phyloP scores from a whole-genome alignment of 495 filamentous ascomycete genomes.

The Aspergillus nidulans region DNA sequence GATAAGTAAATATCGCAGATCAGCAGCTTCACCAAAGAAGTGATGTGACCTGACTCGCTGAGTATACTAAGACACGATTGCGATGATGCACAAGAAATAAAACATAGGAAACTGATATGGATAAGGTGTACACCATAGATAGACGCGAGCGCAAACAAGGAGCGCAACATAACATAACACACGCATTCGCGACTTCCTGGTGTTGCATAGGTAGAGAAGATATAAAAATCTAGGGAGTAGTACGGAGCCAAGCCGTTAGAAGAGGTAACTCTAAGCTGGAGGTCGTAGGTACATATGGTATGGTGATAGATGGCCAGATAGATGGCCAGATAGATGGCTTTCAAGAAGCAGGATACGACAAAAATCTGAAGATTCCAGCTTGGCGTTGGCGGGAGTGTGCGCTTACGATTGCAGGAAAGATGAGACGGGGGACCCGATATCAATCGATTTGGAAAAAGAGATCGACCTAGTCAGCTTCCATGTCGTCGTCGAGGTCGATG shows the following conservation, averaged over 20 bases:
- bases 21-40: conserved; percentile 5
- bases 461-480: conserved; percentile 47
- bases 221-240: not conserved
- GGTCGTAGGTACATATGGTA: not conserved
- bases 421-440: not conserved
- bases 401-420: not conserved
- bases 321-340: not conserved
- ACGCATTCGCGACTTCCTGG: not conserved
- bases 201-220: not conserved
- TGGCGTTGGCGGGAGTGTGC: not conserved
- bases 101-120: not conserved
- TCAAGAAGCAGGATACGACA: not conserved
- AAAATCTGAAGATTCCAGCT: not conserved
- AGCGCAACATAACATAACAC: not conserved
- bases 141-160: not conserved
- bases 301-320: conserved; percentile 5
- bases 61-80: not conserved
- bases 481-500: conserved; percentile 73
- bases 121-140: not conserved
- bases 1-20: conserved; percentile 6
- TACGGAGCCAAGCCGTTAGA: not conserved
- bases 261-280: not conserved
- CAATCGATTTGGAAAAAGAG: not conserved
- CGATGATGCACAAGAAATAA: conserved; percentile 10
- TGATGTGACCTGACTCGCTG: conserved; percentile 2